These are phyloP conservation scores for Candida frijolesensis DNA, from an alignment of 1,139 yeast species.

Conservation along the genomic window DNA sequence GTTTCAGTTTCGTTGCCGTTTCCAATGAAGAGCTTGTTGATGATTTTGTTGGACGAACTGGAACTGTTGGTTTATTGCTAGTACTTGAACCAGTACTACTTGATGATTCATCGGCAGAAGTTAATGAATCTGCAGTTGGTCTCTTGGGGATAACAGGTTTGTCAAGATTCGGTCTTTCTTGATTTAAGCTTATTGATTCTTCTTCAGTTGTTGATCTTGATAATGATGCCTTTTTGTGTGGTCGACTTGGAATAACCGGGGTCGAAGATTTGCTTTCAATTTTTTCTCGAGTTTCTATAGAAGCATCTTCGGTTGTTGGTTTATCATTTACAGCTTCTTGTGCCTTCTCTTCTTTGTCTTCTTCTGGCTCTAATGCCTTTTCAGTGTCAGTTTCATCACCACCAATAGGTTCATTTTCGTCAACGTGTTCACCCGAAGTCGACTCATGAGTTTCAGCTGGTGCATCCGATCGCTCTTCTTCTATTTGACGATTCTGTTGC, in stretches of 20 bases:
- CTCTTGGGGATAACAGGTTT: constrained; percentile 13
- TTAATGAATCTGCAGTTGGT: constrained; percentile 9
- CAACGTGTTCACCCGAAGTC: constrained; percentile 7
- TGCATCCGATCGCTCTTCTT: neutral
- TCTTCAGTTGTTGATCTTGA: constrained; percentile 10
- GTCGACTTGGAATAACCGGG: constrained; percentile 16
- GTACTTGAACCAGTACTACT: neutral
- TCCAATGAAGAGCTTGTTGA: constrained; percentile 7
- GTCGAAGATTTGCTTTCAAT: neutral
- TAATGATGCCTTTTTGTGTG: constrained; percentile 13
- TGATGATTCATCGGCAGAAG: neutral
- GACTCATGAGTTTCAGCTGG: neutral
- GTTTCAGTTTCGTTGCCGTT: constrained; percentile 23
- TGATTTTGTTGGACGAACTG: constrained; percentile 15
- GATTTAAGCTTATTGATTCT: neutral
- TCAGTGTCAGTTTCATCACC: neutral
- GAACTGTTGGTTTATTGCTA: constrained; percentile 7
- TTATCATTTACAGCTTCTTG: neutral
- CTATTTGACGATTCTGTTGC: neutral
- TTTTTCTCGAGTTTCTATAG: neutral
- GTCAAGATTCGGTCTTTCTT: neutral
- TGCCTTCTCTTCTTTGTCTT: neutral
- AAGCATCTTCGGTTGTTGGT: neutral
- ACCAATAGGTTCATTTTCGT: constrained; percentile 4
- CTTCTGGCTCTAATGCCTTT: neutral